A percentile compares a stretch with the other conserved stretches of the same genome.
phyloP scores from a whole-genome alignment of 225 moss, liverwort and hornwort species.

The Ulota crispa region DNA sequence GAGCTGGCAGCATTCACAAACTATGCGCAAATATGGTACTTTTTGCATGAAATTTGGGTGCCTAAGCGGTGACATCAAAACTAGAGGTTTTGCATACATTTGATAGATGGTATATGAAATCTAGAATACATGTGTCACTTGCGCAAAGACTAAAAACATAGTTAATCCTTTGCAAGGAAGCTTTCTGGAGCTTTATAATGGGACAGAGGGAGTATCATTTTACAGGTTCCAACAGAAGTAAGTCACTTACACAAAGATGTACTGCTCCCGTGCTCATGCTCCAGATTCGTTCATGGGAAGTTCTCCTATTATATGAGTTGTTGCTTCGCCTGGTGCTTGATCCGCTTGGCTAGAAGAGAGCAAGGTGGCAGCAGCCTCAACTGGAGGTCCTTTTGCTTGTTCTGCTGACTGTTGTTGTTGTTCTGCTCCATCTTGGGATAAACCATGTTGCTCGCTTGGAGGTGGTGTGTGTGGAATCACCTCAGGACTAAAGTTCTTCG shows the following conservation, averaged over 20 bases:
- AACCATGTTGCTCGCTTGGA: slow-evolving; percentile 17
- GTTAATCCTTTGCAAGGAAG: no score
- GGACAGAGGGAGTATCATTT: no score
- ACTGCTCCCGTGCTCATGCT: slow-evolving; percentile 1
- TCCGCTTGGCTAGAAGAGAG: background rate
- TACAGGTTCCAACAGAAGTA: slow-evolving; percentile 4
- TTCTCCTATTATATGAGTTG: slow-evolving; percentile 12
- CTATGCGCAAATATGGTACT: no score
- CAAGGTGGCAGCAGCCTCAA: slow-evolving; percentile 6
- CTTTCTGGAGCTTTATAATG: no score
- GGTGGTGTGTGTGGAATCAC: slow-evolving; percentile 19
- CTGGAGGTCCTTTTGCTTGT: slow-evolving; percentile 1
- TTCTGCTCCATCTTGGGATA: slow-evolving; percentile 2
- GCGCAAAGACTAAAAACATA: no score
- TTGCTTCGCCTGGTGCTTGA: background rate
- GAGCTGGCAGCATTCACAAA: no score
- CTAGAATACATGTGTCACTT: no score
- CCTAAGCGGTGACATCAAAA: no score
- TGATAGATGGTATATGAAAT: no score
- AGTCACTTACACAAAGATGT: background rate
- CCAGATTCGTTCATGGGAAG: slow-evolving; percentile 28
- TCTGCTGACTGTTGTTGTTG: background rate
- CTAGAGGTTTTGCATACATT: no score
- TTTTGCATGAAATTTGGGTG: no score
- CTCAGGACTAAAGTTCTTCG: slow-evolving; percentile 17